Percentiles rank a stretch among this genome's conserved stretches.
Conservation (phyloP, 2,329 filamentous ascomycete species). For the Aspergillus luchuensis region DNA sequence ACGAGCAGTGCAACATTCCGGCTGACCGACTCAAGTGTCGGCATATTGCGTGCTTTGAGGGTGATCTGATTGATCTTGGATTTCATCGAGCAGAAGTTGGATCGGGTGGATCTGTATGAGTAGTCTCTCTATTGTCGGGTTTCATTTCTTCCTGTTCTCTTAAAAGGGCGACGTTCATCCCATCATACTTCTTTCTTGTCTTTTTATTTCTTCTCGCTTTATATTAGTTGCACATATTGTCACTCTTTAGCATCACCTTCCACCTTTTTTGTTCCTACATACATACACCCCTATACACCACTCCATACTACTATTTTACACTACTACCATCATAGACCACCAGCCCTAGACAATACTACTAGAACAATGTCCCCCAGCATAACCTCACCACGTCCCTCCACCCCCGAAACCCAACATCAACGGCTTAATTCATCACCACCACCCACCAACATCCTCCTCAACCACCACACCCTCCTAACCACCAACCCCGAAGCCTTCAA, state of each 20-base stretch:
- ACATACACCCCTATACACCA: too few relatives aligned
- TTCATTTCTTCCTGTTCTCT: background rate
- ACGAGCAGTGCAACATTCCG: constrained; percentile 1
- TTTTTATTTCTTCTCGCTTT: too few relatives aligned
- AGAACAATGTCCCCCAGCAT: constrained; percentile 16
- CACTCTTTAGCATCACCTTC: too few relatives aligned
- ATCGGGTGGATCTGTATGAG: constrained; percentile 7
- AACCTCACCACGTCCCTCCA: constrained; percentile 8
- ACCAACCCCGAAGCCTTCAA: constrained; percentile 36
- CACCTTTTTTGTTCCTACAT: too few relatives aligned
- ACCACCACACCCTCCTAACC: constrained; percentile 37
- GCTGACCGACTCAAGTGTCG: constrained; percentile 9
- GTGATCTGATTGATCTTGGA: constrained; percentile 9
- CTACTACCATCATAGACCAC: too few relatives aligned
- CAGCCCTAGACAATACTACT: background rate
- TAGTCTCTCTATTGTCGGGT: background rate
- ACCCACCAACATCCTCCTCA: background rate
- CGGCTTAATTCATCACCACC: too few relatives aligned
- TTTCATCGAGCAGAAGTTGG: constrained; percentile 5
- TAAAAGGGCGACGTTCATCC: background rate
- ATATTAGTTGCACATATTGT: too few relatives aligned
- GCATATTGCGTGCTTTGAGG: constrained; percentile 26
- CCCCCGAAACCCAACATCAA: background rate
- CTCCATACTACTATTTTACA: too few relatives aligned
- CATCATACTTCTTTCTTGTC: background rate